These are phyloP conservation scores for Elongisporangium undulatum DNA, from an alignment of 352 stramenopile species.

Conservation along the genomic window DNA sequence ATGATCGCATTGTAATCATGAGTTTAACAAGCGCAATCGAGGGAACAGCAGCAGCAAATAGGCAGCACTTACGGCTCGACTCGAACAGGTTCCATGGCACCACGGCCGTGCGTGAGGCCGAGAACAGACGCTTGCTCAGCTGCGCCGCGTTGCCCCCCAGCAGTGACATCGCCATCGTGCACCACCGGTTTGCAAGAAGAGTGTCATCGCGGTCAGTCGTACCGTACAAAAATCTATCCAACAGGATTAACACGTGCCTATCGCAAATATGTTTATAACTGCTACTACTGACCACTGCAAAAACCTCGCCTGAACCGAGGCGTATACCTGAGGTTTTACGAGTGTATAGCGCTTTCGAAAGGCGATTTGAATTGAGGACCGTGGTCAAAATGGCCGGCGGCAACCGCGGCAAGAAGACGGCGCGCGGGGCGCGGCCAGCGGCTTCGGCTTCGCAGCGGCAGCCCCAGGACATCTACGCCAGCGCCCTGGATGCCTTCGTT, in stretches of 20 bases:
- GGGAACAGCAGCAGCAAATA: not conserved
- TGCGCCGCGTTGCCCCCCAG: constrained; percentile 5
- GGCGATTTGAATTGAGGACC: constrained; percentile 1
- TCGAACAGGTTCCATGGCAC: constrained; percentile 43
- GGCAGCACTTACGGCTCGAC: constrained; percentile 13
- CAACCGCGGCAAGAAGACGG: constrained; percentile 9
- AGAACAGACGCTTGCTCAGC: constrained; percentile 13
- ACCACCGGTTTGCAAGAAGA: not conserved
- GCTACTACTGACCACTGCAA: too few species aligned
- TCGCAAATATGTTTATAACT: not conserved
- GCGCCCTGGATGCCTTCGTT: constrained; percentile 31
- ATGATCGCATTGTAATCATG: constrained; percentile 10
- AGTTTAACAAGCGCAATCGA: not conserved
- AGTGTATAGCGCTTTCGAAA: not conserved
- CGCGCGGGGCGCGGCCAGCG: not conserved
- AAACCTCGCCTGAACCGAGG: not conserved
- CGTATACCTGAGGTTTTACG: not conserved
- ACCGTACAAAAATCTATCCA: not conserved
- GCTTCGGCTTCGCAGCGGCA: not conserved
- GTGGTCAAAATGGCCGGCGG: not conserved
- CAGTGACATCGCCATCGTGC: constrained; percentile 1
- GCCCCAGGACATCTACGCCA: not conserved
- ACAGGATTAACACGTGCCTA: not conserved
- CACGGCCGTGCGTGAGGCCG: constrained; percentile 5
- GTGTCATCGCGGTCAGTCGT: not conserved